Conservation (phyloP, 148 eudicot species). For the Polygonum maritimum region DNA sequence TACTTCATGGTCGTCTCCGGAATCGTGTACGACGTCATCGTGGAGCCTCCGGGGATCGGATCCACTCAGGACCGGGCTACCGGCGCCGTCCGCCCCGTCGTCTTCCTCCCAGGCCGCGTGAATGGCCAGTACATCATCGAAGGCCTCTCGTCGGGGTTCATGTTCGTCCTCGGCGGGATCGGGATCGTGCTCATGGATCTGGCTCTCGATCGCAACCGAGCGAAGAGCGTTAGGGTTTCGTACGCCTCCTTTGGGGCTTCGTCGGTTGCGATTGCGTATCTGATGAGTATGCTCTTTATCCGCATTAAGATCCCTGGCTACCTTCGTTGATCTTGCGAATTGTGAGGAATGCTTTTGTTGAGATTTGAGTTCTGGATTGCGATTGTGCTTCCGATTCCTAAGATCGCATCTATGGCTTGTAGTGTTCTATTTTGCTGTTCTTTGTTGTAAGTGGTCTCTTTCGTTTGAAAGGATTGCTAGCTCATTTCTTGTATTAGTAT, state of each 20-base stretch:
- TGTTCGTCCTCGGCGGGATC: constrained; percentile 80
- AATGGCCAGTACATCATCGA: constrained; percentile 96
- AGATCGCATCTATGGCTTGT: too few relatives aligned
- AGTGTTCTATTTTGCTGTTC: too few relatives aligned
- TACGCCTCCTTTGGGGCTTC: constrained; percentile 47
- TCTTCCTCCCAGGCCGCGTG: constrained; percentile 89
- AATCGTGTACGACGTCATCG: constrained; percentile 84
- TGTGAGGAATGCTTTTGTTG: not conserved
- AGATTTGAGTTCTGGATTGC: too few relatives aligned
- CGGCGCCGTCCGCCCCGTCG: constrained; percentile 75
- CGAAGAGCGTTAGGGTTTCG: constrained; percentile 48
- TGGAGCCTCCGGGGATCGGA: constrained; percentile 93
- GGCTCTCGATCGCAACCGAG: constrained; percentile 51
- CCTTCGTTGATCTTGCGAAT: constrained; percentile 28
- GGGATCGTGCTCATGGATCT: constrained; percentile 77
- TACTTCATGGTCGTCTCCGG: constrained; percentile 95
- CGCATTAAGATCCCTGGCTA: constrained; percentile 89
- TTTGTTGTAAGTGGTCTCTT: too few relatives aligned
- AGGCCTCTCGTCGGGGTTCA: constrained; percentile 83
- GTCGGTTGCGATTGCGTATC: constrained; percentile 45
- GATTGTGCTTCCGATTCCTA: too few relatives aligned
- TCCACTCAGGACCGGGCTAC: constrained; percentile 65
- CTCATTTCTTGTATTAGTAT: too few relatives aligned
- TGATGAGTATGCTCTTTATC: constrained; percentile 89
- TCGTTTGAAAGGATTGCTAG: too few relatives aligned